A percentile compares a stretch with the other conserved stretches of the same genome.
phyloP scores from a whole-genome alignment of 2,329 filamentous ascomycete species.

The Grosmannia serpens region DNA sequence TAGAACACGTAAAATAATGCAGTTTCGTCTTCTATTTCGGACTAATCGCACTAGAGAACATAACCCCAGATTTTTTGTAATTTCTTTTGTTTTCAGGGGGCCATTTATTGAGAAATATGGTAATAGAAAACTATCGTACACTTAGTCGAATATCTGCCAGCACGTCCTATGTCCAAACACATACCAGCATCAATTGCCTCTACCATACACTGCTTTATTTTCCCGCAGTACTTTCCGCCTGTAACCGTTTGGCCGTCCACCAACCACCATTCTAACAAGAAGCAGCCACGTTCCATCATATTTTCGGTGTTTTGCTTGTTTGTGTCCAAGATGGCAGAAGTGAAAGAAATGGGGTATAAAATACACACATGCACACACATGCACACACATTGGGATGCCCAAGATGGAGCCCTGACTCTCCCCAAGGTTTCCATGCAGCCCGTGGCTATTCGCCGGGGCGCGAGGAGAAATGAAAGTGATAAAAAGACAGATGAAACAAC shows the following conservation, averaged over 20 bases:
- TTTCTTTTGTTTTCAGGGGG: background rate
- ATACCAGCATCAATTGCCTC: background rate
- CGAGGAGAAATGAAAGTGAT: background rate
- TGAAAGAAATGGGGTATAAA: conserved; percentile 1
- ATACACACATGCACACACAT: conserved; percentile 2
- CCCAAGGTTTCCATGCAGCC: background rate
- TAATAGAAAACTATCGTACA: background rate
- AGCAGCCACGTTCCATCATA: background rate
- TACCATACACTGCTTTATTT: background rate
- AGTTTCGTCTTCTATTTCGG: background rate
- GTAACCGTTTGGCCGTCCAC: background rate
- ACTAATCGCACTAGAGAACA: background rate
- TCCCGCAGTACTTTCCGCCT: background rate
- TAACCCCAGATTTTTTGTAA: background rate
- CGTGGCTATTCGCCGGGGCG: background rate
- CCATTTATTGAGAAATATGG: background rate
- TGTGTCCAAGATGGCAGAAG: background rate
- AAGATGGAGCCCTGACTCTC: background rate
- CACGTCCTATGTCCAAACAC: background rate
- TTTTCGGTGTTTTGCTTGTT: background rate
- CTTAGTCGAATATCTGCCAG: background rate
- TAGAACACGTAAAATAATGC: background rate
- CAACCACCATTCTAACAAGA: background rate
- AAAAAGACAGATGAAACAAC: background rate
- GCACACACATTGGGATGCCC: background rate